Percentiles rank a stretch among this genome's conserved stretches.
phyloP scores from a whole-genome alignment of 192 early-diverging fungal genomes.

The Umbelopsis vinacea region DNA sequence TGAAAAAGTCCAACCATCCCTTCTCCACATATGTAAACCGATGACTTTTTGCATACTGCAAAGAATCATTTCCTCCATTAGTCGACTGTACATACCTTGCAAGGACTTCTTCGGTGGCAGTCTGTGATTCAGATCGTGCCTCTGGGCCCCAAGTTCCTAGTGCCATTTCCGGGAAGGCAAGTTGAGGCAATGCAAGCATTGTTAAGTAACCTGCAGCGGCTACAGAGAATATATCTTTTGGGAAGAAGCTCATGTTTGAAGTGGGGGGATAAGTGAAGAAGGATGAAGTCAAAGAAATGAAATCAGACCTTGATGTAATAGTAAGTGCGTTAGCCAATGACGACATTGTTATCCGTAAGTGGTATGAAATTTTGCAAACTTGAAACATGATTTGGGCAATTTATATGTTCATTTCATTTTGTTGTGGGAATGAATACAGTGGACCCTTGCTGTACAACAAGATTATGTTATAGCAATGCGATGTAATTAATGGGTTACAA shows the following conservation, averaged over 20 bases:
- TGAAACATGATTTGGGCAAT: neutral
- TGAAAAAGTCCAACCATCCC: no score
- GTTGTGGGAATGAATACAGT: neutral
- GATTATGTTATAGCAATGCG: no score
- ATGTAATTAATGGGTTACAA: no score
- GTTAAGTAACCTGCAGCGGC: conserved; percentile 22
- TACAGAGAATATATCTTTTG: conserved; percentile 30
- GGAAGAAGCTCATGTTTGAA: neutral
- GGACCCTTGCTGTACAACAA: no score
- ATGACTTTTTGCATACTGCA: no score
- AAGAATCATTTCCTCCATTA: no score
- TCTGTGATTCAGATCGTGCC: conserved; percentile 5
- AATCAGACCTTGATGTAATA: neutral
- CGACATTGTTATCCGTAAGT: neutral
- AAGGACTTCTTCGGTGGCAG: conserved; percentile 22
- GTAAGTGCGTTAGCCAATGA: neutral
- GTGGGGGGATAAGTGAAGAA: neutral
- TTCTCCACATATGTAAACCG: no score
- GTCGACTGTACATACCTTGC: conserved; percentile 1
- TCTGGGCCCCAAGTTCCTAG: conserved; percentile 24
- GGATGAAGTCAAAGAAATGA: neutral
- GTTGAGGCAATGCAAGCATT: conserved; percentile 18
- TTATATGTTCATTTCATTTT: neutral
- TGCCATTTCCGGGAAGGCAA: conserved; percentile 22
- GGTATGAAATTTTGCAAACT: neutral